Evolutionary conservation across 139 green algal species (phyloP), one percentile per base, ranked within the genome.

Genomic region (Tetradesmus obliquus): DNA sequence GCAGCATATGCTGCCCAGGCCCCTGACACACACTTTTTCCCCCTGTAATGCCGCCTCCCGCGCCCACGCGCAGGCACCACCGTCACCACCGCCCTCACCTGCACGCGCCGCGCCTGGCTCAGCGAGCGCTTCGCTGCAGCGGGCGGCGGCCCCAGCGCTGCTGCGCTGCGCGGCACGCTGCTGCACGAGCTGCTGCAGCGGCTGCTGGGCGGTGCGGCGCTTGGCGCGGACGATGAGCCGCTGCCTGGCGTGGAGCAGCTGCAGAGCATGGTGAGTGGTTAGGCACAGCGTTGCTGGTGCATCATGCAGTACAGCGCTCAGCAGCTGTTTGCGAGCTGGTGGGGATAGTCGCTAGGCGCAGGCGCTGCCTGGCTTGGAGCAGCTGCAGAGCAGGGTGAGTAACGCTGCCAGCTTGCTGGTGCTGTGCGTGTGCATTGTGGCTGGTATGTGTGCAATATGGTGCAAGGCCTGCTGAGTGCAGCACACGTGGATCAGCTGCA

Each of bases 61-160:
- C 69, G 69, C 17, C 69, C 15, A 79, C 19, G 69, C 17, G 69
- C 92, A 94, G 96, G 96, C 79, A 98, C 97, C 1, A 92, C 90
- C 55, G 93, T 99, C 72, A 94, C 92, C 0, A 91, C 87, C 32
- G 96, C 94, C 22, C 91, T 96, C 55, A 86, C 90, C 20, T 98
- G 97, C 91, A 20, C 86, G 1, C 96, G 97, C 15, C 94, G 96
- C 55, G 94, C 96, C 1, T 96, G 97, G 91, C 92, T 98, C 85
- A 91, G 95, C n/a, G 96, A 98, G 93, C 93, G 93, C 5, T 91
- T 93, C 88, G 81, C 60, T 32, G 93, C 55, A 20, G 95, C 93
- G 57, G 95, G 92, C 2, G 95, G 93, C 71, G 89, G 91, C 58
- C 80, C 81, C 51, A 91, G 83, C 82, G 88, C 69, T 24, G 86